Evolutionary conservation across 805 yeast genomes (phyloP), one percentile per base, ranked within the genome.

Genomic region (Wickerhamomyces chaumierensis): DNA sequence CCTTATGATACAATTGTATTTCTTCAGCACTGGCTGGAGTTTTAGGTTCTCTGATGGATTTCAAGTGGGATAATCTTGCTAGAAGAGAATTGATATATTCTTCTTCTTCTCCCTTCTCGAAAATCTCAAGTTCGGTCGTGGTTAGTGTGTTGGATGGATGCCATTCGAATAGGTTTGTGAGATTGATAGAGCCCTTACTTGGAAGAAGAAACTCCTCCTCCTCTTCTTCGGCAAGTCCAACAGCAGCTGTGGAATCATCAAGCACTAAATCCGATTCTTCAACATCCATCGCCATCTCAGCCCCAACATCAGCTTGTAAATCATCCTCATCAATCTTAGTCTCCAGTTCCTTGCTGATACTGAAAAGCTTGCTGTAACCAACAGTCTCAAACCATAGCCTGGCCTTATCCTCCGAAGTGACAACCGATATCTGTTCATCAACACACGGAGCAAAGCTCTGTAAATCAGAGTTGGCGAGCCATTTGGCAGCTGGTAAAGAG

Each of bases 361-460:
- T 39, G 8, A 45, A 43, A 5, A 70, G 44, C 25, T 65, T 60
- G 36, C 58, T 61, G 39, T 66, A 66, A 1, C 80, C 80, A 33
- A 67, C 58, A 47, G 68, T 74, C 42, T 72, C 75, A 23, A 71
- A 52, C 78, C 79, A 73, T 5, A 68, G 61, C 18, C 67, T 53
- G 3, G 75, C 72, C 47, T 71, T 67, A 49, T 70, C 65, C 17
- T 66, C 66, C 14, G 70, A 67, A 20, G 73, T 67, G 12, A 78
- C 55, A 3, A 76, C 71, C 7, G 77, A 65, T 16, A 69, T 70
- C 29, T 69, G 67, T 46, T 79, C 81, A 52, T 79, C 86, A 33
- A 67, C 60, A 11, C 69, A 55, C 4, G 92, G 92, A 0, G 85
- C 84, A 65, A 80, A 81, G 13, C 75, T 65, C 35, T 68, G 62